phyloP scores from a whole-genome alignment of 2,329 filamentous ascomycete species.

The Sporothrix euskadiensis region DNA sequence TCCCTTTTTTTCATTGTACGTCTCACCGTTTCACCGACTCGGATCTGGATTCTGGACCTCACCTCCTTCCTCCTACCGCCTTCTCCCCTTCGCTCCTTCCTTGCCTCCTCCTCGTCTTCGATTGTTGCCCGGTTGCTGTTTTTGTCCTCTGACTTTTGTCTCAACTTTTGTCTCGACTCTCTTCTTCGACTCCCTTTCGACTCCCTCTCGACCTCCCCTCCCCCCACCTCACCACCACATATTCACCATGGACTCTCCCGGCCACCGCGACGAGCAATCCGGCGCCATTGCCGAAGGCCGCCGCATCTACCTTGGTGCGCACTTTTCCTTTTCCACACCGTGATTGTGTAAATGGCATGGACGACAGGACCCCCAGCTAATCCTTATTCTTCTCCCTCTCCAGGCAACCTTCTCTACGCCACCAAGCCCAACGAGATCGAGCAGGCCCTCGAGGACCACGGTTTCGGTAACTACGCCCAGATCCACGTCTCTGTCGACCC shows the following conservation, averaged over 20 bases:
- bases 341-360: background rate
- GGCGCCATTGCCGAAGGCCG: conserved; percentile 29
- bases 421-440: conserved; percentile 45
- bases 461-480: conserved; percentile 48
- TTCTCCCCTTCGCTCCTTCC: background rate
- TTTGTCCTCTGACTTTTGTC: background rate
- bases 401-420: conserved; percentile 63
- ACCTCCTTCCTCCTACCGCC: background rate
- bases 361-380: conserved; percentile 47
- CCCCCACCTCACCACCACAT: background rate
- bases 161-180: background rate
- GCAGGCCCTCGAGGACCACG: conserved; percentile 38
- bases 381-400: background rate
- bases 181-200: background rate
- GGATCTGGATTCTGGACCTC: background rate
- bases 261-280: conserved; percentile 17
- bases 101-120: background rate
- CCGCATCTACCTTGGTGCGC: conserved; percentile 29
- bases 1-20: background rate
- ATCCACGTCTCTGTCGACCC: conserved; percentile 70
- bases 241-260: conserved; percentile 24
- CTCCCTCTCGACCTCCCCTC: background rate
- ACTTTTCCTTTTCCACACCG: background rate
- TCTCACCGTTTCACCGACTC: conserved; percentile 14
- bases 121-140: background rate